phyloP scores from a whole-genome alignment of 495 filamentous ascomycete species.

The Lineolata rhizophorae region DNA sequence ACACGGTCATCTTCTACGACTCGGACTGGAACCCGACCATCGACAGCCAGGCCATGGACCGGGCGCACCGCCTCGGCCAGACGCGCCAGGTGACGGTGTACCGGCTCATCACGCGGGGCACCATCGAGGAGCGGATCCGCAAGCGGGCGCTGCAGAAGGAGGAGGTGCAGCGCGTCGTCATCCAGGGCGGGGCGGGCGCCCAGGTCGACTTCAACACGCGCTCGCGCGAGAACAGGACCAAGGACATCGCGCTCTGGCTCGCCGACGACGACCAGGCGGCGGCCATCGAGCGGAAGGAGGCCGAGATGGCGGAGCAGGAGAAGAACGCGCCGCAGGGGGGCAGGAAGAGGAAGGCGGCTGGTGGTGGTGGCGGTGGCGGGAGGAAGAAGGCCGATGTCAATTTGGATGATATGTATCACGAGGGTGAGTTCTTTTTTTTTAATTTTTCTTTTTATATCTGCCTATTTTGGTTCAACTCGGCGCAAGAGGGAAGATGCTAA shows the following conservation, averaged over 20 bases:
- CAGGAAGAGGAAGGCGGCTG: conserved; percentile 40
- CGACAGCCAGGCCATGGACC: conserved; percentile 96
- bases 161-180: conserved; percentile 96
- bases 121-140: conserved; percentile 95
- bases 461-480: neutral
- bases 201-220: conserved; percentile 88
- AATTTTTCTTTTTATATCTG: conserved; percentile 2
- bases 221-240: conserved; percentile 71
- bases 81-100: conserved; percentile 93
- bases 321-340: conserved; percentile 29
- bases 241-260: conserved; percentile 93
- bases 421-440: conserved; percentile 41
- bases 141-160: conserved; percentile 97
- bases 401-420: conserved; percentile 95
- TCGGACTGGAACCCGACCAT: conserved; percentile 99
- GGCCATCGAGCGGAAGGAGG: conserved; percentile 72
- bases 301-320: conserved; percentile 45
- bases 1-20: conserved; percentile 98
- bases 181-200: conserved; percentile 64
- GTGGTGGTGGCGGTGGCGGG: conserved; percentile 23
- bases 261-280: conserved; percentile 89
- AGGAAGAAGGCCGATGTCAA: conserved; percentile 35
- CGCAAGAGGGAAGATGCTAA: neutral
- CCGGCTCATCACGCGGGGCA: conserved; percentile 87
- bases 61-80: conserved; percentile 92